A percentile compares a stretch with the other conserved stretches of the same genome.
Conservation (phyloP, 768 basidiomycete species). For the Sarcomyxa edulis region DNA sequence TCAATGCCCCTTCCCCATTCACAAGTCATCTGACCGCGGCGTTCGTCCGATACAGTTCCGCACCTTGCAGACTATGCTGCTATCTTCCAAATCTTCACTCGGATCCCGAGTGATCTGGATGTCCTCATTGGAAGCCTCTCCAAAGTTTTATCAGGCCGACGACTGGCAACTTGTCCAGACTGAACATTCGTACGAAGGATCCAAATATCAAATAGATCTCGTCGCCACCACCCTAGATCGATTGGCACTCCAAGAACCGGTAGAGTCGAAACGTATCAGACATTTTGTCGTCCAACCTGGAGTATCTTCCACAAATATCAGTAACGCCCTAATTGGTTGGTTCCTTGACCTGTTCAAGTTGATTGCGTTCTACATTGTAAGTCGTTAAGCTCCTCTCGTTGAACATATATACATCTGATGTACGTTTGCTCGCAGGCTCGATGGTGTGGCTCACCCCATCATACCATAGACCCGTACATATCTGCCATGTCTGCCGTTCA, state of each 20-base stretch:
- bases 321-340: slow-evolving; percentile 36
- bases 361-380: slow-evolving; percentile 57
- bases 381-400: slow-evolving; percentile 16
- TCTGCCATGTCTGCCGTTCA: slow-evolving; percentile 66
- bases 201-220: slow-evolving; percentile 77
- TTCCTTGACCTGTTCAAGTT: slow-evolving; percentile 42
- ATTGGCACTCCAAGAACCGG: slow-evolving; percentile 24
- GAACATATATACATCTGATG: background rate
- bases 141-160: slow-evolving; percentile 46
- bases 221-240: slow-evolving; percentile 52
- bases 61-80: slow-evolving; percentile 47
- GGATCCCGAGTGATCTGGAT: slow-evolving; percentile 73
- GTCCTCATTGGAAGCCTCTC: slow-evolving; percentile 62
- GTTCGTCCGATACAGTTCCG: slow-evolving; percentile 47
- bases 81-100: slow-evolving; percentile 32
- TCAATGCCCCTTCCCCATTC: background rate
- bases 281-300: slow-evolving; percentile 71
- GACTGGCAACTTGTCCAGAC: slow-evolving; percentile 73
- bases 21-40: background rate
- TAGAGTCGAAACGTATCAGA: slow-evolving; percentile 27
- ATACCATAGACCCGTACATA: slow-evolving; percentile 56
- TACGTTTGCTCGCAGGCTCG: slow-evolving; percentile 46
- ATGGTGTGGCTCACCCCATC: slow-evolving; percentile 59
- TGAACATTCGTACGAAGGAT: slow-evolving; percentile 57
- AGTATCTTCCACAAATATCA: slow-evolving; percentile 61